These are phyloP conservation scores for Amborella trichopoda DNA, from an alignment of 164 flowering plant genomes.

Conservation along the genomic window DNA sequence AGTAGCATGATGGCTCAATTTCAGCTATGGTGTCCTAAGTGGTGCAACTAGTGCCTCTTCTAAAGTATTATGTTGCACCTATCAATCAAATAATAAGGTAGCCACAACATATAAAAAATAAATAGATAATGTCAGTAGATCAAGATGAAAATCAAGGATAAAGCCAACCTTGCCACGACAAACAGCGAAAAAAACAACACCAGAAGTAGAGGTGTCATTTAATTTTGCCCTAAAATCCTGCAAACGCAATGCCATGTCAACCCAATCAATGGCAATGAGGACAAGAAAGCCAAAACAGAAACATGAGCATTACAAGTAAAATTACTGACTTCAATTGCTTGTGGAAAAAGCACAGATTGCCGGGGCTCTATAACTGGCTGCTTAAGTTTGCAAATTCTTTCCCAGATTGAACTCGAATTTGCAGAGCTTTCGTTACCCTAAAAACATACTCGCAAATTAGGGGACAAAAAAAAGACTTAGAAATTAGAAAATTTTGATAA, in stretches of 20 bases:
- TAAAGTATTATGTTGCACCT: no score
- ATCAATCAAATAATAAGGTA: no score
- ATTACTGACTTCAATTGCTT: slow-evolving; percentile 54
- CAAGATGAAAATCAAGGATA: no score
- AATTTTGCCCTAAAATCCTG: slow-evolving; percentile 85
- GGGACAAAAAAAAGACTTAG: not conserved
- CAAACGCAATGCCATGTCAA: no score
- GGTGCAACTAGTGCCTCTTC: no score
- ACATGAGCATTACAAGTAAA: not conserved
- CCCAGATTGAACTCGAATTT: slow-evolving; percentile 66
- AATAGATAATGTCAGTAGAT: no score
- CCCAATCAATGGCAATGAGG: no score
- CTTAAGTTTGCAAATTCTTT: slow-evolving; percentile 86
- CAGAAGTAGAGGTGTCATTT: slow-evolving; percentile 61
- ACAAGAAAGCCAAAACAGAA: no score
- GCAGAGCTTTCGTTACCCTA: slow-evolving; percentile 42
- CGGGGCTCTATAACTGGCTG: slow-evolving; percentile 91
- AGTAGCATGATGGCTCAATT: no score
- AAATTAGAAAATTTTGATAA: not conserved
- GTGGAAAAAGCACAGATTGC: slow-evolving; percentile 64
- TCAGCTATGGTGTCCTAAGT: no score
- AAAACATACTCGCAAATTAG: not conserved
- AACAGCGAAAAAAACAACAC: slow-evolving; percentile 94
- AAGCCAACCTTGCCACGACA: slow-evolving; percentile 89
- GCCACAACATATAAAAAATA: no score